Conservation (phyloP, 345 rosid genomes). For the Excoecaria agallocha region DNA sequence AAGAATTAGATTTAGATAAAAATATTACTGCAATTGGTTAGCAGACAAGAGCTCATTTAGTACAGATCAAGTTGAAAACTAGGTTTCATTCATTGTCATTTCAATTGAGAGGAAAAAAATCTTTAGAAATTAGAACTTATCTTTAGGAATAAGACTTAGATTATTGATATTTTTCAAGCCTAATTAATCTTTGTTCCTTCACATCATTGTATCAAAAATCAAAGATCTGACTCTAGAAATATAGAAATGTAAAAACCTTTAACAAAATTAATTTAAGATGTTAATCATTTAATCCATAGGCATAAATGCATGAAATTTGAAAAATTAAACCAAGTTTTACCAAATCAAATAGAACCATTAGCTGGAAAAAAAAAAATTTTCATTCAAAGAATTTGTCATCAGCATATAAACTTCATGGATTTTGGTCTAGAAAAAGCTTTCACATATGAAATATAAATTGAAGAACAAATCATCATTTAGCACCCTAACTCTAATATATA, state of each 20-base stretch:
- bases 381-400: neutral
- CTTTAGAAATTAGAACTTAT: no score
- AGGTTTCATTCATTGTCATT: neutral
- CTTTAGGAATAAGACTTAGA: neutral
- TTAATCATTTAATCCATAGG: conserved; percentile 1
- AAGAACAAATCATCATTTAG: neutral
- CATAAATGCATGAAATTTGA: neutral
- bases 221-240: neutral
- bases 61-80: neutral
- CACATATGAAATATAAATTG: neutral
- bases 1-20: neutral
- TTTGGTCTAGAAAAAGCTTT: neutral
- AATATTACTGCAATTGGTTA: neutral
- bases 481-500: conserved; percentile 33
- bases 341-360: no score
- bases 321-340: conserved; percentile 9
- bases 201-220: neutral
- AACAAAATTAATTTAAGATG: neutral
- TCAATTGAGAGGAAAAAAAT: neutral
- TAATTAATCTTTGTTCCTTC: neutral
- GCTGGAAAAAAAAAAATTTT: neutral
- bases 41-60: neutral
- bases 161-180: neutral
- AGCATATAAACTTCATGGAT: no score
- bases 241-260: neutral